A percentile compares a stretch with the other conserved stretches of the same genome.
These are phyloP conservation scores for Syzygium oleosum DNA, from an alignment of 345 rosid species.

Conservation along the genomic window DNA sequence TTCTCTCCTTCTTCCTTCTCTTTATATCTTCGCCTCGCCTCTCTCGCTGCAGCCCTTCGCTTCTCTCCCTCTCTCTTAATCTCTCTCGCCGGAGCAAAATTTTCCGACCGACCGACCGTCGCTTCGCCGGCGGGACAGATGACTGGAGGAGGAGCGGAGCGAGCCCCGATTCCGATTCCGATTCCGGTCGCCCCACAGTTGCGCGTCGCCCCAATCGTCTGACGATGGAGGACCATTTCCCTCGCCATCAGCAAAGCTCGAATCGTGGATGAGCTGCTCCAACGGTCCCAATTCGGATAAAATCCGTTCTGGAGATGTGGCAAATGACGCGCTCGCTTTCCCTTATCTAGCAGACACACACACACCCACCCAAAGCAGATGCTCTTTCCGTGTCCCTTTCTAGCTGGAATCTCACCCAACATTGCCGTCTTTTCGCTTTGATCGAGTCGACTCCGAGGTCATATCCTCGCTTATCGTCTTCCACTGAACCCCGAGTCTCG, in stretches of 20 bases:
- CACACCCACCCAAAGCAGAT: not conserved
- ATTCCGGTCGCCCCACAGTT: not conserved
- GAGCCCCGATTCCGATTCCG: not conserved
- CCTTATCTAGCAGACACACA: not conserved
- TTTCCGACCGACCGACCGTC: not conserved
- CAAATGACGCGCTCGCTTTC: not conserved
- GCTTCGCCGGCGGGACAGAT: not conserved
- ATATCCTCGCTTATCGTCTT: not conserved
- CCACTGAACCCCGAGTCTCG: not conserved
- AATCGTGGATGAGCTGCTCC: not conserved
- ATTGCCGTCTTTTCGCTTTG: not conserved
- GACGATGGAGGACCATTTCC: not conserved
- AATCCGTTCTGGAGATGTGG: not conserved
- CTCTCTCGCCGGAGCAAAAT: not conserved
- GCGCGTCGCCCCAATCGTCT: not conserved
- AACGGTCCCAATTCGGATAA: not conserved
- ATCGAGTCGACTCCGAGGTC: not conserved
- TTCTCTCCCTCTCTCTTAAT: not conserved
- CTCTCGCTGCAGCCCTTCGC: not conserved
- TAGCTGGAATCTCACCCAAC: constrained; percentile 1
- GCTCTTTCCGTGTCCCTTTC: not conserved
- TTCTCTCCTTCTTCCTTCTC: not conserved
- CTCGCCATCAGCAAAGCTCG: not conserved
- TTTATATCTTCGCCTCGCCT: not conserved
- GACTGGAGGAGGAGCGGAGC: not conserved